phyloP scores from a whole-genome alignment of 306 rosid species.

The Glycyrrhiza uralensis region DNA sequence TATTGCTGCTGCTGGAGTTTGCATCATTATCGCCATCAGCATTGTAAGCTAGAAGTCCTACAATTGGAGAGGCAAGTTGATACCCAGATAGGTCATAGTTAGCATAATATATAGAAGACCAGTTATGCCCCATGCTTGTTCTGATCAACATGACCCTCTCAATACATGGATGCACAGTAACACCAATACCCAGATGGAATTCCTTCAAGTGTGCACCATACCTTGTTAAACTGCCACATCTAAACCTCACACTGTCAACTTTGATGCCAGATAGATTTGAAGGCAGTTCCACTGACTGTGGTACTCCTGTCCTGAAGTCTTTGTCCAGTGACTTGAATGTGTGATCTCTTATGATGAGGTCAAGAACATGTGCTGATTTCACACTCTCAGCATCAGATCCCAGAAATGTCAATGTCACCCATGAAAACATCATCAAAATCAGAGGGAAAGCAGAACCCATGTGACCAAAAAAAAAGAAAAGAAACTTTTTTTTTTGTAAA shows the following conservation, averaged over 20 bases:
- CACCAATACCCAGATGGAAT: conserved; percentile 62
- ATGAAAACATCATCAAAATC: conserved; percentile 38
- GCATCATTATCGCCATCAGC: conserved; percentile 55
- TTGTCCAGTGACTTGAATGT: conserved; percentile 57
- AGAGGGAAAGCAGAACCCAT: conserved; percentile 58
- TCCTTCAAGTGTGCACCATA: conserved; percentile 80
- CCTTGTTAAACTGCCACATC: conserved; percentile 86
- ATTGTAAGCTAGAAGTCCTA: conserved; percentile 79
- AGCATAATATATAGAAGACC: conserved; percentile 68
- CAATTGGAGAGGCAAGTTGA: conserved; percentile 72
- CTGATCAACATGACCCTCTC: conserved; percentile 79
- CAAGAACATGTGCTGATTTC: conserved; percentile 73
- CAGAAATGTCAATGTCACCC: conserved; percentile 25
- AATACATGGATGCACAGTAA: conserved; percentile 71
- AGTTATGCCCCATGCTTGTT: conserved; percentile 69
- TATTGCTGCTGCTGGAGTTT: conserved; percentile 44
- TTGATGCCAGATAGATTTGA: conserved; percentile 71
- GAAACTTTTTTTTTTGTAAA: too few species aligned
- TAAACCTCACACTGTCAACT: conserved; percentile 53
- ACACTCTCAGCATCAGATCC: conserved; percentile 46
- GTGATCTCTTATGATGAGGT: conserved; percentile 77
- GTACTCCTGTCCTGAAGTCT: conserved; percentile 53
- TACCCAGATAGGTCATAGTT: conserved; percentile 71
- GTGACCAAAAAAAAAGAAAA: conserved; percentile 21
- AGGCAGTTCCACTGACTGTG: conserved; percentile 57